Base-by-base conservation (phyloP, 2,329 filamentous ascomycete genomes). In the Thelonectria rubi region DNA sequence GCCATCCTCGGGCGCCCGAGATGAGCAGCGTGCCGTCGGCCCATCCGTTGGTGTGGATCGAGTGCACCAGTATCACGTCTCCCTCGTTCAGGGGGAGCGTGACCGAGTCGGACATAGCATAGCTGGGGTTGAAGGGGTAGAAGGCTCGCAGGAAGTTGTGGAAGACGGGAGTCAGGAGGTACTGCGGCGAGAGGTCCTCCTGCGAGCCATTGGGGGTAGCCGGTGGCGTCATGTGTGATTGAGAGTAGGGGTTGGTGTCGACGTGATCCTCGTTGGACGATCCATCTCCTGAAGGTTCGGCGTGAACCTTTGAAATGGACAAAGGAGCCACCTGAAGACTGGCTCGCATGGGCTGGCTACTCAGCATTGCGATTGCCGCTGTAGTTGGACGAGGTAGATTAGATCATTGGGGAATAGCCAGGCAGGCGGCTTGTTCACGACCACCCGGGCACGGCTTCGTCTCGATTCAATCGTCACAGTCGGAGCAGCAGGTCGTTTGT, bases 31-130 rank as follows among this genome's bases (percentile, higher is more conserved):
- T 99, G 53, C 95, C 95, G 76, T 99, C 95, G 32, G 95, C 95
- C 95, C 95, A 99, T 69, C 95, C 95, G 80, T 98, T 99, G 63
- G 93, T 95, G 77, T 99, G 95, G 68, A 98, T 92, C 4, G 95
- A 97, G 77, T 99, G 95, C 20, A 99, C 91, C 60, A 99, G 80
- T 55, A 99, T 90, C 50, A 99, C 87, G 73, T 99, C 95, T 61
- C 95, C 95, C 74, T 95, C 90, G 69, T 92, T 91, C 58, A 99
- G 84, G 20, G 93, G 91, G 11, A 97, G 82, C 11, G 94, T 98
- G 57, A 98, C 91, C 11, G 91, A 90, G 60, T 94, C 91, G n/a
- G 88, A 88, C 62, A 92, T 86, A 43, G 91, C 86, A 70, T 89
- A 88, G 61, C 85, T 88, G 1, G 94, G 93, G 60, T 94, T 89